Evolutionary conservation across 257 asterid genomes (phyloP).

Genomic region (Striga asiatica): DNA sequence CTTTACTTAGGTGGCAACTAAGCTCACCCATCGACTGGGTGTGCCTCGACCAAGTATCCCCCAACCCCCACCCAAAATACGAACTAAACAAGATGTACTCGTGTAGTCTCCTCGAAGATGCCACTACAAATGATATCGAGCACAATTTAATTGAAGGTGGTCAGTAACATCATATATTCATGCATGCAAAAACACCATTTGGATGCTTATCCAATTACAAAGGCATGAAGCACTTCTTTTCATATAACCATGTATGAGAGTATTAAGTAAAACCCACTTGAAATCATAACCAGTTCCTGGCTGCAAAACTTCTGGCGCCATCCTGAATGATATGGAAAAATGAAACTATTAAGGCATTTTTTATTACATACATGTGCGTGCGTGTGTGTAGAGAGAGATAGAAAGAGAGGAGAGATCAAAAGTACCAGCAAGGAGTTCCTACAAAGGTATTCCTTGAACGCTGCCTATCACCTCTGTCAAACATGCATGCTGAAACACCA

Average conservation of each 20-base stretch:
- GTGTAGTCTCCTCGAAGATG: background rate
- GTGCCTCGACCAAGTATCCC: no score
- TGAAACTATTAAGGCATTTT: slow-evolving; percentile 14
- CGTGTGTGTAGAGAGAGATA: background rate
- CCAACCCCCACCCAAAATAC: no score
- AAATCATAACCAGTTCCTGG: slow-evolving; percentile 98
- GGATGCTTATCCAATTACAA: slow-evolving; percentile 10
- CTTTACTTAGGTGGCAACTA: no score
- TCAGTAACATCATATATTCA: slow-evolving; percentile 12
- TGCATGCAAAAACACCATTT: slow-evolving; percentile 15
- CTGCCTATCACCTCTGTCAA: slow-evolving; percentile 95
- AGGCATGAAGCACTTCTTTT: slow-evolving; percentile 14
- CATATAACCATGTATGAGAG: slow-evolving; percentile 14
- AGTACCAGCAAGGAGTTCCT: slow-evolving; percentile 99
- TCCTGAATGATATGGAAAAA: slow-evolving; percentile 41
- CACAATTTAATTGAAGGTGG: slow-evolving; percentile 1
- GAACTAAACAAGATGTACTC: slow-evolving; percentile 12
- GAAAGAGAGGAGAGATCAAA: background rate
- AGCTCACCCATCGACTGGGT: no score
- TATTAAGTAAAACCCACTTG: slow-evolving; percentile 52
- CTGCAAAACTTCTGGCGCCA: slow-evolving; percentile 99
- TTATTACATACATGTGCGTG: background rate
- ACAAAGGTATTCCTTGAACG: slow-evolving; percentile 96
- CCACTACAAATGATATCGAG: background rate
- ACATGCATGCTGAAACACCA: slow-evolving; percentile 96